These are phyloP conservation scores for Neonectria hederae DNA, from an alignment of 2,329 filamentous ascomycete genomes.

Conservation along the genomic window DNA sequence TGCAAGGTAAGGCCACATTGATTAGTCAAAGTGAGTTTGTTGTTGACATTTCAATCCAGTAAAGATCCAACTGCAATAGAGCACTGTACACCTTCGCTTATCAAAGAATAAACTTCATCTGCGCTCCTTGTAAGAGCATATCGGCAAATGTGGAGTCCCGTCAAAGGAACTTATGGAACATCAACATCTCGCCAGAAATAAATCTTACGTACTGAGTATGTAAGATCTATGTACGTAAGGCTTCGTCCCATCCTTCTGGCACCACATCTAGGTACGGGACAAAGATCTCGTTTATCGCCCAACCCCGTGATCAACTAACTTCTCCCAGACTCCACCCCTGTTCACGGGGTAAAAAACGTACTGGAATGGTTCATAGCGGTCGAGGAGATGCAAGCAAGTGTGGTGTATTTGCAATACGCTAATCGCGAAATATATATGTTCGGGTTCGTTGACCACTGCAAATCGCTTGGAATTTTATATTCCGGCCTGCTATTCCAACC, in stretches of 20 bases:
- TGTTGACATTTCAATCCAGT: no score
- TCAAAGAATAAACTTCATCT: no score
- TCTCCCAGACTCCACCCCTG: background rate
- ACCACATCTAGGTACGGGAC: background rate
- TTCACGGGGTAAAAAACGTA: constrained; percentile 23
- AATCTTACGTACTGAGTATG: background rate
- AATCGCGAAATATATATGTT: background rate
- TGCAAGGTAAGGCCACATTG: no score
- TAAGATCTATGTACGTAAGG: background rate
- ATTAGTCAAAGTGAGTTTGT: no score
- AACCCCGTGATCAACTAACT: background rate
- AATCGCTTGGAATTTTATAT: background rate
- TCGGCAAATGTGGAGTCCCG: background rate
- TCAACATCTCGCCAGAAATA: background rate
- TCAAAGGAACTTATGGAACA: background rate
- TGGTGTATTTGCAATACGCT: constrained; percentile 20
- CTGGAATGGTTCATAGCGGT: background rate
- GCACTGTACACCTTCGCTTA: no score
- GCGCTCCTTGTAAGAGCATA: no score
- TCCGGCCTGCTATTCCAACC: background rate
- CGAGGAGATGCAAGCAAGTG: constrained; percentile 6
- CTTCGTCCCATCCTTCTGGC: background rate
- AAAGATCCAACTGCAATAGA: no score
- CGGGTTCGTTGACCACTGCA: constrained; percentile 3
- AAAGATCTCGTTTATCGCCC: background rate